Conservation (phyloP, 768 basidiomycete species). For the Infundibulicybe gibba region DNA sequence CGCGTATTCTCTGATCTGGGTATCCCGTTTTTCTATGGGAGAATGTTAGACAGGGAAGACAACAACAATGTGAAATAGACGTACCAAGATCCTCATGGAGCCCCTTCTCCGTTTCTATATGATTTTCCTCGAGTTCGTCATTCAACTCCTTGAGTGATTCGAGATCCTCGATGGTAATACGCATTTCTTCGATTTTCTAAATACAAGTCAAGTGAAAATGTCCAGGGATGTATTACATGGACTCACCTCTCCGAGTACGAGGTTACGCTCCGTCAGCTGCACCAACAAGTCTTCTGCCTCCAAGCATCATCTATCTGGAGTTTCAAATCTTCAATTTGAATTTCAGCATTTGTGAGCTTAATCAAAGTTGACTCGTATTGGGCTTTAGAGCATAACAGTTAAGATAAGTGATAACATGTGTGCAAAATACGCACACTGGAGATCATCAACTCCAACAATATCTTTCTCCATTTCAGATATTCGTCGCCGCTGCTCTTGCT, state of each 20-base stretch:
- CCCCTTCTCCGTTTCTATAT: slow-evolving; percentile 88
- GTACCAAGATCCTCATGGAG: slow-evolving; percentile 86
- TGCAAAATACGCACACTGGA: slow-evolving; percentile 55
- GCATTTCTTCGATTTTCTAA: slow-evolving; percentile 97
- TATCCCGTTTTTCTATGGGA: slow-evolving; percentile 61
- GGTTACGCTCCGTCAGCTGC: slow-evolving; percentile 90
- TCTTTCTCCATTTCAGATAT: slow-evolving; percentile 92
- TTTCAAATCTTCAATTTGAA: slow-evolving; percentile 92
- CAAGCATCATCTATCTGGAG: slow-evolving; percentile 92
- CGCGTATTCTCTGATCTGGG: slow-evolving; percentile 61
- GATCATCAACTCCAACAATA: slow-evolving; percentile 67
- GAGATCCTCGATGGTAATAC: slow-evolving; percentile 92
- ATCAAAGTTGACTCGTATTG: slow-evolving; percentile 78
- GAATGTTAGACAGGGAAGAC: not conserved
- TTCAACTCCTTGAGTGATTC: slow-evolving; percentile 95
- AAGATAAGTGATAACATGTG: not conserved
- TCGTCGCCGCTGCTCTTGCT: slow-evolving; percentile 75
- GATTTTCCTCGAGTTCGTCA: slow-evolving; percentile 96
- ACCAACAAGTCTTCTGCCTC: slow-evolving; percentile 97
- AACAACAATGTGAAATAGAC: slow-evolving; percentile 12
- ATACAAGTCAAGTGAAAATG: not conserved
- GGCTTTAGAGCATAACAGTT: slow-evolving; percentile 34
- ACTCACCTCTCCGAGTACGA: slow-evolving; percentile 83
- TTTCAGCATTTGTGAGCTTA: slow-evolving; percentile 85
- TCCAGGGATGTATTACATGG: not conserved